These are phyloP conservation scores for Chaetomium globosum DNA, from an alignment of 2,329 filamentous ascomycete genomes.

Conservation along the genomic window DNA sequence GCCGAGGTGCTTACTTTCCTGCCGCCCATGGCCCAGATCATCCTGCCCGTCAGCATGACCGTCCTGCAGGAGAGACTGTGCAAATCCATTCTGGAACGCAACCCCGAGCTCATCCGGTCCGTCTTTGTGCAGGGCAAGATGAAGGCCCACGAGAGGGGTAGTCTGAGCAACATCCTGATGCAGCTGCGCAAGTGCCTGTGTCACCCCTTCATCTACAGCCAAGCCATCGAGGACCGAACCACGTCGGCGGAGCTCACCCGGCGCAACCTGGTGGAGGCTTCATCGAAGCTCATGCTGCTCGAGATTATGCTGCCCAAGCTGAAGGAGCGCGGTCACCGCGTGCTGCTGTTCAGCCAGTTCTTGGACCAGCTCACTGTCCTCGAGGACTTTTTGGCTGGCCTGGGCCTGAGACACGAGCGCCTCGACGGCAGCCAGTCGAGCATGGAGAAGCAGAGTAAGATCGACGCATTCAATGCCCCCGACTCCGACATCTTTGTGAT, in stretches of 20 bases:
- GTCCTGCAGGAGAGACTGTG: conserved; percentile 91
- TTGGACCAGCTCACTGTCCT: conserved; percentile 83
- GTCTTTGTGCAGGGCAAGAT: conserved; percentile 74
- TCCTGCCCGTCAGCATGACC: conserved; percentile 94
- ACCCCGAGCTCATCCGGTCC: conserved; percentile 81
- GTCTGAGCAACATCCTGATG: conserved; percentile 91
- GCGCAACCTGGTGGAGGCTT: conserved; percentile 86
- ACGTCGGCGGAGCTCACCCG: conserved; percentile 65
- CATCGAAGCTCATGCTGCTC: conserved; percentile 82
- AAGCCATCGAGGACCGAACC: conserved; percentile 81
- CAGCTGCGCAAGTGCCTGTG: conserved; percentile 93
- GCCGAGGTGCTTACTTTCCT: conserved; percentile 87
- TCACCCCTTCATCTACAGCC: conserved; percentile 93
- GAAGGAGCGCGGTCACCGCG: conserved; percentile 80
- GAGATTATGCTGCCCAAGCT: conserved; percentile 86
- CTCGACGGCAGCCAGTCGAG: conserved; percentile 83
- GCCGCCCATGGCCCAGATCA: conserved; percentile 91
- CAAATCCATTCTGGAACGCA: conserved; percentile 89
- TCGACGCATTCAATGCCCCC: conserved; percentile 89
- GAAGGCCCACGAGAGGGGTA: conserved; percentile 72
- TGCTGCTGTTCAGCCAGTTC: conserved; percentile 96
- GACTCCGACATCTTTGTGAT: conserved; percentile 85
- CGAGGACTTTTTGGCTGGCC: conserved; percentile 83
- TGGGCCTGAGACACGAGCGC: conserved; percentile 73
- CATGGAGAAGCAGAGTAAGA: conserved; percentile 88